Evolutionary conservation across 495 filamentous ascomycete genomes (phyloP), one percentile per base, ranked within the genome.

Genomic region (Tuber melanosporum): DNA sequence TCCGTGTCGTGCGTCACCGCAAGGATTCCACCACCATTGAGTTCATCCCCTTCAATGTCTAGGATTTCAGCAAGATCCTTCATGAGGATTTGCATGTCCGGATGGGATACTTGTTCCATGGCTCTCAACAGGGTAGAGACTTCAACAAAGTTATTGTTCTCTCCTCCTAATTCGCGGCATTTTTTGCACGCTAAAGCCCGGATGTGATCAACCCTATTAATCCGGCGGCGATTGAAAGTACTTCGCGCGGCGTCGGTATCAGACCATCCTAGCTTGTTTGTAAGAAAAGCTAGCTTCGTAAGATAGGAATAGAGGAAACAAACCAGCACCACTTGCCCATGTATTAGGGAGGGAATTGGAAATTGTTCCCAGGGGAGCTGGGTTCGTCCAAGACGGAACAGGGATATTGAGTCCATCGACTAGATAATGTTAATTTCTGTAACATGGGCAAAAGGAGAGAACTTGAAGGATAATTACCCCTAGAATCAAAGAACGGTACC

Each of bases 11-110:
- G 87, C 71, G 86, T 86, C 75, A 91, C 86, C 41, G 87, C 88
- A 83, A 98, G 97, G 66, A 87, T 91, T 32, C 95, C 95, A 73
- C 95, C 95, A 73, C 95, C 95, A 79, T 98, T 98, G 71, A 91
- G 89, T 0, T 86, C 82, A 80, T 92, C 96, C 75, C 95, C 95
- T 83, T 95, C 91, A 2, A 94, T 96, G 77, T 98, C 94, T 84
- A 92, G 95, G 75, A 97, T 93, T 71, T 93, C 91, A n/a, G 94
- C 87, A 84, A 99, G 87, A 78, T 97, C 94, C 44, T 89, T 86
- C 73, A 92, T 86, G 4, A 86, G 86, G 76, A 95, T 89, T 0
- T 88, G 84, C 2, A 88, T 85, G 62, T 93, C 91, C 0, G 86
- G 78, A 39, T 88, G 85, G 46, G 88, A 90, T 49, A 90, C 84